phyloP scores from a whole-genome alignment of 1,139 yeast genomes.

The Meyerozyma carpophila region DNA sequence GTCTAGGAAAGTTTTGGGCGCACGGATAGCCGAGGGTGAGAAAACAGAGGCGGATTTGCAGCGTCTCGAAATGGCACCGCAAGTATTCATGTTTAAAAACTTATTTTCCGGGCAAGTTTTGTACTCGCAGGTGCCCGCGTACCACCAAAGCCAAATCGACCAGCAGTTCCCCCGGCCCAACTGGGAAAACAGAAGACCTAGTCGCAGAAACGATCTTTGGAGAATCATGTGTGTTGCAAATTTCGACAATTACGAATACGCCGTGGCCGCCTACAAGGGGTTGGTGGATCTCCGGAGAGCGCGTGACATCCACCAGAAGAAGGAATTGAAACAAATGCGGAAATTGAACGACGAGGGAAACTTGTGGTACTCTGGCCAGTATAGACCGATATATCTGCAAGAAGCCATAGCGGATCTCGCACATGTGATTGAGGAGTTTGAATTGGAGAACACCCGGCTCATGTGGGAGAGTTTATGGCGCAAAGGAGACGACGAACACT shows the following conservation, averaged over 20 bases:
- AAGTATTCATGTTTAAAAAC: conserved; percentile 77
- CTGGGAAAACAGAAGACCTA: conserved; percentile 84
- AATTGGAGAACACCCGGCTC: conserved; percentile 44
- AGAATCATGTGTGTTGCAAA: conserved; percentile 83
- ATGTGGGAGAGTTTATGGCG: conserved; percentile 88
- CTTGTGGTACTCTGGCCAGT: conserved; percentile 82
- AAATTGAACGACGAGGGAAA: conserved; percentile 72
- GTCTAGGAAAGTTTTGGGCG: conserved; percentile 39
- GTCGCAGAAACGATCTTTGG: conserved; percentile 83
- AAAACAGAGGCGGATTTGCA: conserved; percentile 29
- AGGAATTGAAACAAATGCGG: conserved; percentile 64
- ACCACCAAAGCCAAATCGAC: conserved; percentile 66
- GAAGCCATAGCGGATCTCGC: conserved; percentile 88
- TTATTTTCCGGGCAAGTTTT: conserved; percentile 84
- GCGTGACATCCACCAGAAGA: conserved; percentile 57
- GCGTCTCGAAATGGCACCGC: conserved; percentile 59
- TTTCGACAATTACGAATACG: conserved; percentile 56
- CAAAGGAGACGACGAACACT: conserved; percentile 65
- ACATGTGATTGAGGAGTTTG: conserved; percentile 62
- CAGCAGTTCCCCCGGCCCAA: conserved; percentile 68
- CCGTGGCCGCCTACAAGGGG: conserved; percentile 71
- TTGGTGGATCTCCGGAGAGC: conserved; percentile 67
- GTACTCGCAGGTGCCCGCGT: conserved; percentile 78
- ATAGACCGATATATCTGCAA: conserved; percentile 84
- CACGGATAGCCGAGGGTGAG: conserved; percentile 39